Evolutionary conservation across 306 rosid genomes (phyloP).

Genomic region (Cotoneaster glaucophyllus): DNA sequence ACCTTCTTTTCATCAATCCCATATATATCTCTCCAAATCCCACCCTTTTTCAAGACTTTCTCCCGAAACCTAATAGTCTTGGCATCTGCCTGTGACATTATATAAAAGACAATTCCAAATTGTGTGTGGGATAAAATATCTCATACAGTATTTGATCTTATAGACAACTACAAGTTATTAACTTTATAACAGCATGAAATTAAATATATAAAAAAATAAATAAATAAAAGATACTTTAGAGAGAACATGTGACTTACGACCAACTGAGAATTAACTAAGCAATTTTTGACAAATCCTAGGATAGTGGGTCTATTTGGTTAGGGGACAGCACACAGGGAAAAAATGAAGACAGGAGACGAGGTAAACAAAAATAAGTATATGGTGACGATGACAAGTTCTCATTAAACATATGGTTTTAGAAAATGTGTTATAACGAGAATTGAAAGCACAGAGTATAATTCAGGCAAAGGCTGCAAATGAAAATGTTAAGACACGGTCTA

Average conservation of each 20-base stretch:
- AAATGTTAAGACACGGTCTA: not conserved
- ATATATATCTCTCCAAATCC: slow-evolving; percentile 88
- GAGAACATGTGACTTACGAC: not conserved
- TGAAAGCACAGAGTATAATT: not conserved
- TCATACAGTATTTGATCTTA: not conserved
- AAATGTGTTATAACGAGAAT: not conserved
- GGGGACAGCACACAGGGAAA: not conserved
- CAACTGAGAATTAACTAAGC: not conserved
- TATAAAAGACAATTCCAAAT: slow-evolving; percentile 16
- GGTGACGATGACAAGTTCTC: not conserved
- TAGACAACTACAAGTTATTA: not conserved
- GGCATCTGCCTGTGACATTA: slow-evolving; percentile 77
- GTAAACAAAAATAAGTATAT: not conserved
- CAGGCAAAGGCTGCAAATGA: not conserved
- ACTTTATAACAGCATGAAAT: not conserved
- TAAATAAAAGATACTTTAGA: not conserved
- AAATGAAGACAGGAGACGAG: not conserved
- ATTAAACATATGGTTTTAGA: not conserved
- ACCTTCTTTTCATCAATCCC: slow-evolving; percentile 95
- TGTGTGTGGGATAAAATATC: not conserved
- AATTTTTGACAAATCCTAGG: not conserved
- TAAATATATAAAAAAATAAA: not conserved
- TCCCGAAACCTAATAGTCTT: slow-evolving; percentile 87
- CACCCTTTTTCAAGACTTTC: slow-evolving; percentile 74
- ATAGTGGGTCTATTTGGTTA: not conserved